Base-by-base conservation (phyloP, 1,284 basidiomycete genomes). In the Vanrija humicola region DNA sequence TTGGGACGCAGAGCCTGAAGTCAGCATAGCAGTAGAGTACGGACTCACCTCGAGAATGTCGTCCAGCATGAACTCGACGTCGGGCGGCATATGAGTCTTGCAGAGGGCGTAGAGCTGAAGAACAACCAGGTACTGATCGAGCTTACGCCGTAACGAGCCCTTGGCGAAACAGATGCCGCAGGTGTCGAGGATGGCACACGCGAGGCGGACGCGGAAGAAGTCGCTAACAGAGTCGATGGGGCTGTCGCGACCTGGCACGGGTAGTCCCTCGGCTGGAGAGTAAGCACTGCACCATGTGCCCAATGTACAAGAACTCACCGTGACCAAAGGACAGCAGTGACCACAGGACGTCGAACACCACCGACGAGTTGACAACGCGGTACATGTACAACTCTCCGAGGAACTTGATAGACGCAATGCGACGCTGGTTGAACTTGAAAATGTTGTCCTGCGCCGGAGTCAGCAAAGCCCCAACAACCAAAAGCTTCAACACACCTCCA, bases 151-250 rank as follows among this genome's bases (percentile, higher is more conserved):
- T 67, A 92, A 86, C 6, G 87, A 86, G 3, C 94, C 94, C 44
- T 88, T 85, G 73, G 96, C 93, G 74, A 98, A 98, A 77, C 94
- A 98, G 81, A 91, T 89, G n/a, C 94, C 96, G 72, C 93, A 96
- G 0, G 93, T 92, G 71, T 98, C 94, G 21, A 99, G 81, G 44
- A 98, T 79, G 7, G 89, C 88, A 69, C 96, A 98, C 45, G 95
- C 84, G 53, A 99, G 81, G 10, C 96, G 83, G 50, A 98, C 77
- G 23, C 96, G 86, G 83, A 98, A 98, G 75, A 90, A 98, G 73
- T 99, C 96, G 72, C 96, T 89, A 0, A 89, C 89, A 78, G 90
- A 87, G 75, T 98, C 96, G 52, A 96, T 80, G 1, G 85, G 78
- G 61, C 84, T 87, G 6, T 82, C 74, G 57, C 89, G 85, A 43